Evolutionary conservation across 306 rosid genomes (phyloP).

Genomic region (Cotoneaster glaucophyllus): DNA sequence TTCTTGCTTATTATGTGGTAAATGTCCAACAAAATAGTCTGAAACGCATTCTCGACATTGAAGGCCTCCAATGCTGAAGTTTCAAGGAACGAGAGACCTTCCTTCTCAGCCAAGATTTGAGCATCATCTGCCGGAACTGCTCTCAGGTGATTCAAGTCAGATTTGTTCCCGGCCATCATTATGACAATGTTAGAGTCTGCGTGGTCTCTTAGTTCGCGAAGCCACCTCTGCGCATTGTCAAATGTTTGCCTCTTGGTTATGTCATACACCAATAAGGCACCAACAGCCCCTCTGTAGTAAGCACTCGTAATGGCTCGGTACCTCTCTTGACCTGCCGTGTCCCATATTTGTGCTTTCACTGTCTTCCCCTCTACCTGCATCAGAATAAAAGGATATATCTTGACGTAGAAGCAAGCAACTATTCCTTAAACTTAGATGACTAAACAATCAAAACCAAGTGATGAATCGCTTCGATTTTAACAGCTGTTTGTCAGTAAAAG

Average conservation of each 20-base stretch:
- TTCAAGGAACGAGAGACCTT: slow-evolving; percentile 55
- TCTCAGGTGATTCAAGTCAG: slow-evolving; percentile 66
- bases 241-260: slow-evolving; percentile 76
- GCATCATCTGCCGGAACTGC: slow-evolving; percentile 53
- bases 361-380: slow-evolving; percentile 79
- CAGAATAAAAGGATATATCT: not conserved
- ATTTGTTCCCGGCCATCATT: slow-evolving; percentile 66
- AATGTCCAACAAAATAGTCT: slow-evolving; percentile 62
- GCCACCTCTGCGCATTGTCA: slow-evolving; percentile 69
- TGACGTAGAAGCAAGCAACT: not conserved
- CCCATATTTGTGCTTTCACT: slow-evolving; percentile 89
- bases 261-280: slow-evolving; percentile 69
- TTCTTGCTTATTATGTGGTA: slow-evolving; percentile 65
- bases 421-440: not conserved
- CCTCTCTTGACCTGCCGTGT: slow-evolving; percentile 86
- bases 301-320: slow-evolving; percentile 81
- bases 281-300: slow-evolving; percentile 82
- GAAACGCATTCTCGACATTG: slow-evolving; percentile 75
- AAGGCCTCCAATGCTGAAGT: slow-evolving; percentile 69
- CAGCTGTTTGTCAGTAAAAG: not conserved
- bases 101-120: slow-evolving; percentile 57
- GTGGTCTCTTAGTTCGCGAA: slow-evolving; percentile 69
- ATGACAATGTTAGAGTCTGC: slow-evolving; percentile 76
- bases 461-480: not conserved
- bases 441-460: not conserved